Base-by-base conservation (phyloP, 2,329 filamentous ascomycete species). In the Venturia asperata region DNA sequence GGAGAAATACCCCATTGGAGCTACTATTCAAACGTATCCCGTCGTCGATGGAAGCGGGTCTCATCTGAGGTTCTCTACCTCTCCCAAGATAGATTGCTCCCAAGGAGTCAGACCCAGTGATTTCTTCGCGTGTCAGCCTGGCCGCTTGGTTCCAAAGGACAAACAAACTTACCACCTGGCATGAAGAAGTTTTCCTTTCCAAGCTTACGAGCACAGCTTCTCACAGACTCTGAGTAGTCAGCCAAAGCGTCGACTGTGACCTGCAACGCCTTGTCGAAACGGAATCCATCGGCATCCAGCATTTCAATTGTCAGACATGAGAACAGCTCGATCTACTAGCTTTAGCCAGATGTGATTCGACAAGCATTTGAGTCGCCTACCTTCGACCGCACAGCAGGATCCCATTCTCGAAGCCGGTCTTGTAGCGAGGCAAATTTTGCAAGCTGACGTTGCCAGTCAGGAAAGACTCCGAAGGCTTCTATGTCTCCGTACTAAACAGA, bases 401-500 rank as follows among this genome's bases (percentile, higher is more conserved):
- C 69, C 85, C 85, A 87, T 70, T 87, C 85, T 64, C 85, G 80
- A 4, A 87, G 76, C 70, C 85, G 83, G 72, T 87, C 85, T 72
- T 87, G 85, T 1, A 87, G 84, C 37, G 82, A 85, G 61, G 84
- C 83, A 73, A 87, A 87, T 68, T 87, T 87, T 19, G 83, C 80
- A 61, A 87, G 76, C 72, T 87, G 82, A 71, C 83, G 81, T 69
- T 85, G 76, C 82, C 83, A 87, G 70, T 87, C 84, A 0, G 83
- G 81, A 66, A 81, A 86, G 5, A 84, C 80, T 67, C 85, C 85
- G 69, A 87, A 87, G 39, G 84, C 83, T 71, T 85, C 83, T 24
- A 82, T 81, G 68, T 87, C 84, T 62, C 85, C 85, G 68, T 83
- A 87, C 71, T 76, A 19, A 58, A 27, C 4, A 58, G 27, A 24